Evolutionary conservation across 768 basidiomycete genomes (phyloP).

Genomic region (Auricularia cornea): DNA sequence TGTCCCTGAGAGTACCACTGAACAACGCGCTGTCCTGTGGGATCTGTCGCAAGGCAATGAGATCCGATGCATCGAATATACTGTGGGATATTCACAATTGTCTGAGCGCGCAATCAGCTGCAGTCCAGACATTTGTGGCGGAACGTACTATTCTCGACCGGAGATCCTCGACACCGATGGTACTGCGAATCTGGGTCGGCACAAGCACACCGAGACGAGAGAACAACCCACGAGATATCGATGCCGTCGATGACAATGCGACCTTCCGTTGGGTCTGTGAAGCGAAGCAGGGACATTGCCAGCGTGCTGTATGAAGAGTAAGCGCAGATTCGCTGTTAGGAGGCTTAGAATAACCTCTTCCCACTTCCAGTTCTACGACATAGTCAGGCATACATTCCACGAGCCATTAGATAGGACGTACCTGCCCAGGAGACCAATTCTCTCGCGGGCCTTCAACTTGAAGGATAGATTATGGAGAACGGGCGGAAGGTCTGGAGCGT

Average conservation of each 20-base stretch:
- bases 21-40: slow-evolving; percentile 28
- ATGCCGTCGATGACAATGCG: slow-evolving; percentile 80
- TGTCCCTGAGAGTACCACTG: slow-evolving; percentile 28
- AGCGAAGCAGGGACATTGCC: slow-evolving; percentile 79
- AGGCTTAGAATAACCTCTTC: too few relatives aligned
- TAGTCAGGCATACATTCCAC: slow-evolving; percentile 1
- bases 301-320: slow-evolving; percentile 43
- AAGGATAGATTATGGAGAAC: slow-evolving; percentile 75
- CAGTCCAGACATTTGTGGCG: too few relatives aligned
- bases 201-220: not conserved
- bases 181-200: slow-evolving; percentile 12
- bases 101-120: slow-evolving; percentile 11
- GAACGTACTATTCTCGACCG: slow-evolving; percentile 32
- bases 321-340: too few relatives aligned
- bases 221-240: slow-evolving; percentile 48
- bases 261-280: slow-evolving; percentile 70
- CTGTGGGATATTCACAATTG: slow-evolving; percentile 4
- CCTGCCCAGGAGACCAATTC: slow-evolving; percentile 76
- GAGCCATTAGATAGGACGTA: slow-evolving; percentile 12
- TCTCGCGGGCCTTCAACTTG: slow-evolving; percentile 57
- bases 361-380: slow-evolving; percentile 45
- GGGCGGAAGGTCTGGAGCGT: slow-evolving; percentile 74
- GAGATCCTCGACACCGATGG: slow-evolving; percentile 76
- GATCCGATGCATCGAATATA: not conserved
- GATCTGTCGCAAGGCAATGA: slow-evolving; percentile 5